Conservation (phyloP, 768 basidiomycete species). For the Phylloporus arenicola region DNA sequence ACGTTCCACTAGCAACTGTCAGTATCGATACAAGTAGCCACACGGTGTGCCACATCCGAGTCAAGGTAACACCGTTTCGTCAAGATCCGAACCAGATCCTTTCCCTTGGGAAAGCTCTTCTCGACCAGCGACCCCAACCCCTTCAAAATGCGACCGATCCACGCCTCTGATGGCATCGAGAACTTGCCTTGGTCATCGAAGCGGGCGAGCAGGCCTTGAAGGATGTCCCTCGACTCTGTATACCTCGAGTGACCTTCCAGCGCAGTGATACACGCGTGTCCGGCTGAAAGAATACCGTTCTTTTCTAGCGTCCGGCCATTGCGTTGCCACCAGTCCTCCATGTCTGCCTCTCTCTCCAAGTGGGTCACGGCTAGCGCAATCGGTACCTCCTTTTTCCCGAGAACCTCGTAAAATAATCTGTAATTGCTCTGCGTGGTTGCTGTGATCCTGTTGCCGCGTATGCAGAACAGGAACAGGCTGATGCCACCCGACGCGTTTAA, state of each 20-base stretch:
- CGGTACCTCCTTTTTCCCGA: slow-evolving; percentile 34
- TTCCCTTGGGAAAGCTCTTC: slow-evolving; percentile 18
- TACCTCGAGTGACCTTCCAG: slow-evolving; percentile 23
- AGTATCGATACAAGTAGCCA: slow-evolving; percentile 17
- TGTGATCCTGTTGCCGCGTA: slow-evolving; percentile 35
- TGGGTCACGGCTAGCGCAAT: slow-evolving; percentile 37
- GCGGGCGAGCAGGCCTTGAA: slow-evolving; percentile 16
- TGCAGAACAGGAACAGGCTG: slow-evolving; percentile 37
- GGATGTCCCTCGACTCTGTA: slow-evolving; percentile 25
- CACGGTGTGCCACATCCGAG: slow-evolving; percentile 17
- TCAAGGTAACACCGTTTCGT: slow-evolving; percentile 25
- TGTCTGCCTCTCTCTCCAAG: slow-evolving; percentile 30
- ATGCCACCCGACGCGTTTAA: slow-evolving; percentile 32
- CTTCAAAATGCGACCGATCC: slow-evolving; percentile 23
- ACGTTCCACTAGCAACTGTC: slow-evolving; percentile 3
- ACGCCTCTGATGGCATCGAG: slow-evolving; percentile 25
- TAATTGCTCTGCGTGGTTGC: slow-evolving; percentile 24
- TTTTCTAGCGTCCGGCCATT: slow-evolving; percentile 19
- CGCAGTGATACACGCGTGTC: slow-evolving; percentile 31
- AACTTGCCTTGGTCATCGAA: slow-evolving; percentile 27
- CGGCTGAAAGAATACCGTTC: slow-evolving; percentile 20
- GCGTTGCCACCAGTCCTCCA: slow-evolving; percentile 32
- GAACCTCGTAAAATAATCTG: slow-evolving; percentile 19
- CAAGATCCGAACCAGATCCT: slow-evolving; percentile 22
- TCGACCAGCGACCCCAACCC: slow-evolving; percentile 18